Evolutionary conservation across 2,329 filamentous ascomycete genomes (phyloP).

Genomic region (Aureobasidium sp.): DNA sequence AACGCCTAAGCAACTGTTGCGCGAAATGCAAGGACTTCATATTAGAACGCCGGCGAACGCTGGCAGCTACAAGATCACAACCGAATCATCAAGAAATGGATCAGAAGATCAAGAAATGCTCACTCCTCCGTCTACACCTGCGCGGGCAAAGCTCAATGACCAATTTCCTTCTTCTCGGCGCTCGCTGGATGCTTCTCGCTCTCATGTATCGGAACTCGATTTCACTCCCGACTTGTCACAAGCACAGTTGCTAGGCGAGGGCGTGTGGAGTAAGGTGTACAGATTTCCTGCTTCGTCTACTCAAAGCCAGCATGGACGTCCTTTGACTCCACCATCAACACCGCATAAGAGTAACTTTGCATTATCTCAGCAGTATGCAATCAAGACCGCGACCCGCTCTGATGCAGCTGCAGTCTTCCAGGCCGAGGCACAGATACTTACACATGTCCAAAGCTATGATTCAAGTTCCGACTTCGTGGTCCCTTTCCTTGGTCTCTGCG

Average conservation of each 20-base stretch:
- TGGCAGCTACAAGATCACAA: not conserved
- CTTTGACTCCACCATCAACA: slow-evolving; percentile 18
- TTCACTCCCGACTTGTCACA: slow-evolving; percentile 18
- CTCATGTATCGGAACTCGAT: not conserved
- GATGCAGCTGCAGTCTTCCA: slow-evolving; percentile 29
- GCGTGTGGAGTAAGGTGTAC: slow-evolving; percentile 32
- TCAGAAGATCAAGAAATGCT: slow-evolving; percentile 5
- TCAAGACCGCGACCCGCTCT: slow-evolving; percentile 28
- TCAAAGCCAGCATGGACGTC: not conserved
- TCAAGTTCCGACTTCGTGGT: slow-evolving; percentile 24
- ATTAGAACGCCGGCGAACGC: not conserved
- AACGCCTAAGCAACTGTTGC: slow-evolving; percentile 1
- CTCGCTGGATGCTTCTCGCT: slow-evolving; percentile 3
- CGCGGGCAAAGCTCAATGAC: not conserved
- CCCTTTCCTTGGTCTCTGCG: slow-evolving; percentile 29
- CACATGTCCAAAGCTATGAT: slow-evolving; percentile 23
- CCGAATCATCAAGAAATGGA: not conserved
- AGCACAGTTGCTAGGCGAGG: slow-evolving; percentile 28
- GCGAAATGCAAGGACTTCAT: slow-evolving; percentile 12
- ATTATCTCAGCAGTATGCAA: slow-evolving; percentile 22
- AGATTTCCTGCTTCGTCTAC: slow-evolving; percentile 21
- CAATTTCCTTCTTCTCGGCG: slow-evolving; percentile 1
- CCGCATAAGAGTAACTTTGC: slow-evolving; percentile 16
- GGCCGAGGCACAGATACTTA: slow-evolving; percentile 30
- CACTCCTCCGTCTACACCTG: slow-evolving; percentile 12